Evolutionary conservation across 768 basidiomycete species (phyloP), one percentile per base, ranked within the genome.

Genomic region (Lanmaoa pseudosensibilis): DNA sequence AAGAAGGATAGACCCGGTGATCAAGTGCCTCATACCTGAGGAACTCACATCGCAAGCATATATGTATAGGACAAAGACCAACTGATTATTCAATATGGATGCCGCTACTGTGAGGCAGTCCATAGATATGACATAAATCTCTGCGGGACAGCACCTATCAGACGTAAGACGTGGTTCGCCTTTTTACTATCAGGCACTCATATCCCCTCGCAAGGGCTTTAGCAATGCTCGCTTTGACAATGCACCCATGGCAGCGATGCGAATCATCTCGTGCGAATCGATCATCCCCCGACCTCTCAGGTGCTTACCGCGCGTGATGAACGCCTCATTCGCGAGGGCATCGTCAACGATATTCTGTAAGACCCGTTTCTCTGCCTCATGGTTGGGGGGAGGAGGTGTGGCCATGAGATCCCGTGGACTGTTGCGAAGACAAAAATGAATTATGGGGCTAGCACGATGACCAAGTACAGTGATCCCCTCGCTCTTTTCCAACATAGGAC

Each of bases 281-380:
- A 83, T 76, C 59, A 83, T 75, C 78, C 98, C 96, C 73, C 97
- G 94, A 6, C 87, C 85, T 48, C 82, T 82, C 62, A 97, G 70
- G 54, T 92, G 74, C 77, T 90, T 90, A 40, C 93, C 87, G 23
- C 91, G 82, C 3, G 93, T 95, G 56, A 97, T 75, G 63, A 98
- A 77, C 44, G 98, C 88, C 11, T 92, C 94, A 61, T 91, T 90
- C 7, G 77, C 75, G 39, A 93, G 75, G 1, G 83, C 80, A 66
- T 97, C 92, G 57, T 98, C 96, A 15, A 98, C 94, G 13, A 98
- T 84, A 50, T 96, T 92, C 73, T 98, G 95, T 61, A 99, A 69
- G 25, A 93, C 54, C 39, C 78, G 75, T 67, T 98, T 95, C 70
- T 98, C 95, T 15, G 70, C 70, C 21, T 80, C 83, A 43, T 82